phyloP scores from a whole-genome alignment of 2,329 filamentous ascomycete species.

The Alternaria viburni region DNA sequence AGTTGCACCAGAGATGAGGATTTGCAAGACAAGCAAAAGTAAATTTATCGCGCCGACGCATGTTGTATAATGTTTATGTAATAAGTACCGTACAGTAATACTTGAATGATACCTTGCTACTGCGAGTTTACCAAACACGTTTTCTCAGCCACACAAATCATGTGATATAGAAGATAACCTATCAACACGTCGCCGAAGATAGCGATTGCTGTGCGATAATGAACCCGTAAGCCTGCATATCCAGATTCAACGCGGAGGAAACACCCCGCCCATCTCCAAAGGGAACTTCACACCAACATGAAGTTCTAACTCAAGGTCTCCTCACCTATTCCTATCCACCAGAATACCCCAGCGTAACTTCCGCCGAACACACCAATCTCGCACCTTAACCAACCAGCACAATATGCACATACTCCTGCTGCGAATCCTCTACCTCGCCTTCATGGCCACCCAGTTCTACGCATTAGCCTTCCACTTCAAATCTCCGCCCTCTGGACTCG shows the following conservation, averaged over 20 bases:
- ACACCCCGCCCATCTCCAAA: background rate
- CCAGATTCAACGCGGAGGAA: background rate
- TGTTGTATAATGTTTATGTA: background rate
- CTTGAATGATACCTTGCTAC: background rate
- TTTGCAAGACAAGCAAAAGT: background rate
- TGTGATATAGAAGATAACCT: background rate
- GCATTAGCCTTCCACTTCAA: background rate
- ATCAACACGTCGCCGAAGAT: background rate
- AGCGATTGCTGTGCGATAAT: background rate
- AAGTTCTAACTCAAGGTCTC: background rate
- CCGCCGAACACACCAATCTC: background rate
- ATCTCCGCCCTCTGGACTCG: background rate
- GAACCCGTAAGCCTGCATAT: background rate
- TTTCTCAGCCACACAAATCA: background rate
- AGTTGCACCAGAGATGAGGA: background rate
- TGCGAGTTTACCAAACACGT: background rate
- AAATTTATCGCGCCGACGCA: background rate
- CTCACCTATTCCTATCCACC: background rate
- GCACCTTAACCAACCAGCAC: background rate
- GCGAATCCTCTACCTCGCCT: background rate
- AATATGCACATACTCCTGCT: background rate
- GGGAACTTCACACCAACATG: background rate
- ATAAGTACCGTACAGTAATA: background rate
- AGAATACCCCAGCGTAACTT: background rate
- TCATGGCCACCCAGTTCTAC: background rate